phyloP scores from a whole-genome alignment of 2,329 filamentous ascomycete species.

The Fusarium algeriense region DNA sequence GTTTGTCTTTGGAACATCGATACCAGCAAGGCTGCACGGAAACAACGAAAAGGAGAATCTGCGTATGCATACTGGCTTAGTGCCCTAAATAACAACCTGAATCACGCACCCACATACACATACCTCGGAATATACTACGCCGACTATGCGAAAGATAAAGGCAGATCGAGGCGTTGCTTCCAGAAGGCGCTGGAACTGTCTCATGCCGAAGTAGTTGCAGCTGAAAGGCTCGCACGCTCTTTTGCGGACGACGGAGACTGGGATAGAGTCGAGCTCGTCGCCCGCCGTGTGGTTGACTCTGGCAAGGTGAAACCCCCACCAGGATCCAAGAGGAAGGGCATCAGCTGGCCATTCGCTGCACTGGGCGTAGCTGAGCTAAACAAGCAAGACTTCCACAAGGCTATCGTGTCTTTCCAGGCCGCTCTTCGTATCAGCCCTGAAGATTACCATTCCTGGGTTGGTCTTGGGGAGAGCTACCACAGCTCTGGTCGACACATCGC shows the following conservation, averaged over 20 bases:
- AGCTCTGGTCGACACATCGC: slow-evolving; percentile 93
- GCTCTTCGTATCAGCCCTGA: slow-evolving; percentile 85
- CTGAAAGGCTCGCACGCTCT: slow-evolving; percentile 84
- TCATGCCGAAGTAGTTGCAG: slow-evolving; percentile 84
- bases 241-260: slow-evolving; percentile 94
- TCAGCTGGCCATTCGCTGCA: slow-evolving; percentile 96
- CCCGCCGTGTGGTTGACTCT: slow-evolving; percentile 92
- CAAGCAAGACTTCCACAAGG: slow-evolving; percentile 89
- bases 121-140: slow-evolving; percentile 90
- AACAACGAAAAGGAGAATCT: slow-evolving; percentile 75
- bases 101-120: slow-evolving; percentile 90
- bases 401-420: slow-evolving; percentile 91
- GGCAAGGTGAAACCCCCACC: slow-evolving; percentile 91
- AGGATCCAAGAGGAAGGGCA: slow-evolving; percentile 90
- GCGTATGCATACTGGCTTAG: slow-evolving; percentile 87
- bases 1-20: slow-evolving; percentile 89
- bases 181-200: slow-evolving; percentile 97
- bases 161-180: slow-evolving; percentile 89
- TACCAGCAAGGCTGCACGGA: slow-evolving; percentile 78
- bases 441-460: slow-evolving; percentile 96
- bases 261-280: slow-evolving; percentile 94
- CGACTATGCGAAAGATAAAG: slow-evolving; percentile 90
- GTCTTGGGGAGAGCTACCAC: slow-evolving; percentile 96
- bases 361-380: slow-evolving; percentile 95
- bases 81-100: slow-evolving; percentile 87